A percentile compares a stretch with the other conserved stretches of the same genome.
Conservation (phyloP, 805 yeast species). For the Blastobotrys attinorum region DNA sequence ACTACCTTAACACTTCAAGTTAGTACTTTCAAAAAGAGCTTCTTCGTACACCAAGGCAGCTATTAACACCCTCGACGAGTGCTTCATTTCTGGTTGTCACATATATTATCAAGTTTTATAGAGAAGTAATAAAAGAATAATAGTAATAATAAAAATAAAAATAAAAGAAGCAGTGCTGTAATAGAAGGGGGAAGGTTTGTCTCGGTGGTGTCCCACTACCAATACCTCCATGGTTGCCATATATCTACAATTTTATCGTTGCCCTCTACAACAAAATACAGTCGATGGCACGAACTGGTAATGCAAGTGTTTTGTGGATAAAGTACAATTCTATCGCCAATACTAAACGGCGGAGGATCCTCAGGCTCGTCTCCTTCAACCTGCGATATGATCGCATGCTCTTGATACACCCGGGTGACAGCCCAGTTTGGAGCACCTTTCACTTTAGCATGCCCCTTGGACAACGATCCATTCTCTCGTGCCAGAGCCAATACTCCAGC, state of each 20-base stretch:
- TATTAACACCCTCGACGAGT: no score
- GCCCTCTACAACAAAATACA: constrained; percentile 47
- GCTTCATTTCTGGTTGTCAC: no score
- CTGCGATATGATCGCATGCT: constrained; percentile 57
- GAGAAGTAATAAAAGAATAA: no score
- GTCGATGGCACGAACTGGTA: constrained; percentile 50
- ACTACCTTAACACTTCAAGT: no score
- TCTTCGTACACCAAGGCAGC: no score
- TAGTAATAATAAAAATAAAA: no score
- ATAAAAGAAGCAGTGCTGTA: no score
- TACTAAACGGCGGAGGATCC: constrained; percentile 8
- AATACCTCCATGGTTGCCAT: constrained; percentile 61
- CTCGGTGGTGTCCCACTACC: no score
- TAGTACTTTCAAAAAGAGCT: no score
- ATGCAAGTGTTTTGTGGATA: constrained; percentile 69
- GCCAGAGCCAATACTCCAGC: constrained; percentile 66
- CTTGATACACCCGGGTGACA: constrained; percentile 65
- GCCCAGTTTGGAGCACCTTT: constrained; percentile 43
- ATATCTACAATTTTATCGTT: constrained; percentile 45
- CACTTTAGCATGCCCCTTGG: constrained; percentile 52
- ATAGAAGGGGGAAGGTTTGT: no score
- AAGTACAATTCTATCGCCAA: constrained; percentile 47
- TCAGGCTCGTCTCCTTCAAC: constrained; percentile 9
- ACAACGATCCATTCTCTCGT: constrained; percentile 51
- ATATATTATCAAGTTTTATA: no score